A percentile compares a stretch with the other conserved stretches of the same genome.
These are phyloP conservation scores for Zygotorulaspora mrakii DNA, from an alignment of 1,139 yeast genomes.

Conservation along the genomic window DNA sequence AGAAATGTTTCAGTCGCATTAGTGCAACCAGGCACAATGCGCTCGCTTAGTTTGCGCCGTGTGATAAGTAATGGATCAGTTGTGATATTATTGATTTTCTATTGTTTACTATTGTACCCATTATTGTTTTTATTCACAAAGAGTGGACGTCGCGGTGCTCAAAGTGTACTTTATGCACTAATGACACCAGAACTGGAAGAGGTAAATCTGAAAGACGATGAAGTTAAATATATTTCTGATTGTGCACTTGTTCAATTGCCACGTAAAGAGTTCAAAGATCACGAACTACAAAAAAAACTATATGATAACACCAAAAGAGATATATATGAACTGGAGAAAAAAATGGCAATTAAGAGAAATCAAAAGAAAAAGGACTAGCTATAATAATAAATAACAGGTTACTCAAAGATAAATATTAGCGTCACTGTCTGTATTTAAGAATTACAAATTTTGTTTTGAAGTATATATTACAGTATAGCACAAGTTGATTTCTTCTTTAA, in stretches of 20 bases:
- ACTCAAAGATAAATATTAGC: neutral
- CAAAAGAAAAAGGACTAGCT: slow-evolving; percentile 34
- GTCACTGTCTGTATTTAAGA: slow-evolving; percentile 1
- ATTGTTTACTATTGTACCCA: slow-evolving; percentile 66
- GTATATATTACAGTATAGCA: slow-evolving; percentile 31
- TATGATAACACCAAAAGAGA: slow-evolving; percentile 58
- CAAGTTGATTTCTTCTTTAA: slow-evolving; percentile 38
- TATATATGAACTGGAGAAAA: slow-evolving; percentile 61
- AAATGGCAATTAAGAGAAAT: slow-evolving; percentile 63
- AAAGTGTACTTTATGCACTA: slow-evolving; percentile 65
- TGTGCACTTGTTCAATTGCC: slow-evolving; percentile 58
- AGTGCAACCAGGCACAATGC: slow-evolving; percentile 89
- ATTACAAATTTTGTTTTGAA: neutral
- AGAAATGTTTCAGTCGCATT: slow-evolving; percentile 68
- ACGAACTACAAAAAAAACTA: slow-evolving; percentile 56
- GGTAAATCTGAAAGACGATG: slow-evolving; percentile 41
- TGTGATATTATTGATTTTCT: slow-evolving; percentile 59
- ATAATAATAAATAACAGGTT: slow-evolving; percentile 2
- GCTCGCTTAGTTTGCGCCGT: slow-evolving; percentile 82
- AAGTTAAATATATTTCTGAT: slow-evolving; percentile 71
- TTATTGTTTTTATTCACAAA: slow-evolving; percentile 77
- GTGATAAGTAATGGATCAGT: slow-evolving; percentile 73
- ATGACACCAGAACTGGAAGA: slow-evolving; percentile 63
- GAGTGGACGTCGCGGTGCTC: slow-evolving; percentile 73
- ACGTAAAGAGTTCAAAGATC: slow-evolving; percentile 61